Evolutionary conservation across 2,329 filamentous ascomycete species (phyloP).

Genomic region (Cercospora berteroae): DNA sequence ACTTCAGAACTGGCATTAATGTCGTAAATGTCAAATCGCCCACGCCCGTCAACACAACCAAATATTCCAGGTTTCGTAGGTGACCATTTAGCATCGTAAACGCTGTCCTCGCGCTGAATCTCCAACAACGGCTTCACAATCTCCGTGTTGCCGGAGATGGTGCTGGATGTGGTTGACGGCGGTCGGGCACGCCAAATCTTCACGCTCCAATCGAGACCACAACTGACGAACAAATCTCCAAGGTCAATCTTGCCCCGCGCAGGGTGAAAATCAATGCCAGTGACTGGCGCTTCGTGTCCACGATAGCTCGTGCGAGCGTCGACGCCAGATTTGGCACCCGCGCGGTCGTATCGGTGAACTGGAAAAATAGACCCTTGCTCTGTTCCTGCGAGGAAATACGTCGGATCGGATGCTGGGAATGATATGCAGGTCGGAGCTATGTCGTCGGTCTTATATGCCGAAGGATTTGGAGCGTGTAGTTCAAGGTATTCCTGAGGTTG

Average conservation of each 20-base stretch:
- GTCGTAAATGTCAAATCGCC: constrained; percentile 92
- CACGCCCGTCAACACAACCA: constrained; percentile 88
- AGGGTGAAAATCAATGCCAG: constrained; percentile 94
- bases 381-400: constrained; percentile 94
- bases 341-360: constrained; percentile 94
- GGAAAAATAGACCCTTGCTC: constrained; percentile 97
- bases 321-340: constrained; percentile 92
- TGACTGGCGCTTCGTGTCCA: constrained; percentile 89
- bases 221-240: constrained; percentile 88
- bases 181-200: constrained; percentile 94
- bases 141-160: constrained; percentile 45
- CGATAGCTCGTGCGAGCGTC: constrained; percentile 85
- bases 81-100: constrained; percentile 95
- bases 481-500: constrained; percentile 94
- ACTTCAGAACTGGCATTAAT: constrained; percentile 90
- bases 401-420: constrained; percentile 92
- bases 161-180: constrained; percentile 64
- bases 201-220: constrained; percentile 92
- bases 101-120: constrained; percentile 89
- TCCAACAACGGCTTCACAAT: constrained; percentile 68
- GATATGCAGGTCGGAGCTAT: constrained; percentile 91
- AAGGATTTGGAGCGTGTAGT: constrained; percentile 74
- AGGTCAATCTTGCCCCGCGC: constrained; percentile 89
- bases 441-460: constrained; percentile 76
- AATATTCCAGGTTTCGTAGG: constrained; percentile 93